Evolutionary conservation across 495 filamentous ascomycete genomes (phyloP).

Genomic region (Neurospora pannonica): DNA sequence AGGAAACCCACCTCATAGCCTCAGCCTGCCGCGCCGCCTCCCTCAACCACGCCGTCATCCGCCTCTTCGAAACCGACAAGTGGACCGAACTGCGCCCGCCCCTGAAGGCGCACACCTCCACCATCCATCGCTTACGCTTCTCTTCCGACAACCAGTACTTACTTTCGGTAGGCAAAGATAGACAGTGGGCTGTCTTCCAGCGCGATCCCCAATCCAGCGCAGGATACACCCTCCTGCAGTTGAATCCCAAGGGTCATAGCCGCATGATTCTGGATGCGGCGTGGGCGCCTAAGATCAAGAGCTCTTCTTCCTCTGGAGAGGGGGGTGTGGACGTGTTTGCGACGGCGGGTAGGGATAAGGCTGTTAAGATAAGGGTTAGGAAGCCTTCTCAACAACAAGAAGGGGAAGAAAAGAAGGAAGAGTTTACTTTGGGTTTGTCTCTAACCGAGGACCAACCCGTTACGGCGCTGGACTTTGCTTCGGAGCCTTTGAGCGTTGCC

Average conservation of each 20-base stretch:
- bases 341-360: slow-evolving; percentile 82
- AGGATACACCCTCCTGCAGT: slow-evolving; percentile 44
- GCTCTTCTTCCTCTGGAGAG: not conserved
- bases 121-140: slow-evolving; percentile 72
- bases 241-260: slow-evolving; percentile 75
- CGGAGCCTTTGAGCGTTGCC: slow-evolving; percentile 6
- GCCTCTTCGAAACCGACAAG: slow-evolving; percentile 71
- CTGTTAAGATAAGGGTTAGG: slow-evolving; percentile 65
- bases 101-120: slow-evolving; percentile 70
- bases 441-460: slow-evolving; percentile 41
- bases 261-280: slow-evolving; percentile 81
- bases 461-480: slow-evolving; percentile 67
- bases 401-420: slow-evolving; percentile 14
- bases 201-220: slow-evolving; percentile 25
- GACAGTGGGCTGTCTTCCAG: slow-evolving; percentile 79
- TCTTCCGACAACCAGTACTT: slow-evolving; percentile 62
- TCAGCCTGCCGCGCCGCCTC: slow-evolving; percentile 92
- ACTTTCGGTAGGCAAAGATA: slow-evolving; percentile 82
- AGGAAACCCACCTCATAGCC: slow-evolving; percentile 62
- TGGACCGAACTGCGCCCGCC: slow-evolving; percentile 87
- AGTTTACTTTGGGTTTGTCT: slow-evolving; percentile 16
- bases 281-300: slow-evolving; percentile 54
- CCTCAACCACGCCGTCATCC: slow-evolving; percentile 86
- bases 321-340: slow-evolving; percentile 47
- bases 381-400: not conserved